These are phyloP conservation scores for Monilinia vaccinii-corymbosi DNA, from an alignment of 2,329 filamentous ascomycete species.

Conservation along the genomic window DNA sequence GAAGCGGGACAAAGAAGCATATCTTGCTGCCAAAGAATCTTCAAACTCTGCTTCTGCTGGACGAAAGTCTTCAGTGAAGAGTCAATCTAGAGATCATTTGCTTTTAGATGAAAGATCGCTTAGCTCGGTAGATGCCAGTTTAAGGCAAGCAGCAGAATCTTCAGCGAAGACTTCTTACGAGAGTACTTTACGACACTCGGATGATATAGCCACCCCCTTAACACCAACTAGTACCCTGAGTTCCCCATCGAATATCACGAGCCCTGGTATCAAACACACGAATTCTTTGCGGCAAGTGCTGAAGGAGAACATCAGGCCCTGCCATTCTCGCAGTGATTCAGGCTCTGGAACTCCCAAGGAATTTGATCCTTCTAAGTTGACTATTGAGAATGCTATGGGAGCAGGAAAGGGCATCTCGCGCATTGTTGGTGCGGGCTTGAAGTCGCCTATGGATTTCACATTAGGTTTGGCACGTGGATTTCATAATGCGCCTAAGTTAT, in stretches of 20 bases:
- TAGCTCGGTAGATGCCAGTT: slow-evolving; percentile 4
- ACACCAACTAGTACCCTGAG: slow-evolving; percentile 19
- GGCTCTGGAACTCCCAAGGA: slow-evolving; percentile 19
- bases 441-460: slow-evolving; percentile 77
- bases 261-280: slow-evolving; percentile 9
- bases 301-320: slow-evolving; percentile 21
- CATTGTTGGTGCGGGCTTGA: slow-evolving; percentile 67
- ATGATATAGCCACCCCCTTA: slow-evolving; percentile 11
- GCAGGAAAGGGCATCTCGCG: slow-evolving; percentile 57
- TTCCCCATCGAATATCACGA: neutral
- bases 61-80: slow-evolving; percentile 11
- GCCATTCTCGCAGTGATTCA: slow-evolving; percentile 9
- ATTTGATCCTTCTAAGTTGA: slow-evolving; percentile 26
- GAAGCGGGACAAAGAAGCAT: slow-evolving; percentile 18
- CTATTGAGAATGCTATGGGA: slow-evolving; percentile 43
- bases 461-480: slow-evolving; percentile 77
- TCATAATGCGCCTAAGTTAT: slow-evolving; percentile 76
- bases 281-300: slow-evolving; percentile 28
- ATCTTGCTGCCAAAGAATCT: slow-evolving; percentile 10
- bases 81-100: slow-evolving; percentile 16
- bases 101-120: slow-evolving; percentile 3
- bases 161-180: slow-evolving; percentile 23
- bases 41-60: slow-evolving; percentile 11
- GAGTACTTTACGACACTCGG: slow-evolving; percentile 16
- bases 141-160: slow-evolving; percentile 8